phyloP scores from a whole-genome alignment of 1,284 basidiomycete genomes.

The Sanguinoderma infundibulare region DNA sequence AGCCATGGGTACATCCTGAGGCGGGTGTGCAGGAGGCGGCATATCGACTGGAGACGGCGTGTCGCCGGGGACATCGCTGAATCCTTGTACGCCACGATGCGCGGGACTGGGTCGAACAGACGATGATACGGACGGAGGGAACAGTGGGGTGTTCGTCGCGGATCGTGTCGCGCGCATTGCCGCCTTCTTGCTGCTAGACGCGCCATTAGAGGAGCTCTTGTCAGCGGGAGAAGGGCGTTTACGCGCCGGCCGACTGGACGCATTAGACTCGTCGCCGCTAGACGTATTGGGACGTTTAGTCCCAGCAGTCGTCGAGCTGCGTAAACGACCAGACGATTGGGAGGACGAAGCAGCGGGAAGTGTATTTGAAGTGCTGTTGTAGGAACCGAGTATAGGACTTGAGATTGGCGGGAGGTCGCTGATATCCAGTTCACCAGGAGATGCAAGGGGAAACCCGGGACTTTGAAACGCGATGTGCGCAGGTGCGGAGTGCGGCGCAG shows the following conservation, averaged over 20 bases:
- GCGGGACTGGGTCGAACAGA: constrained; percentile 23
- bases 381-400: constrained; percentile 74
- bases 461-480: constrained; percentile 64
- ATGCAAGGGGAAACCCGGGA: constrained; percentile 38
- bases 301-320: constrained; percentile 17
- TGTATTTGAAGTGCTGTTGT: constrained; percentile 36
- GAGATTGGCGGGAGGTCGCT: constrained; percentile 73
- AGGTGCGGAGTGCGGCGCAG: constrained; percentile 55
- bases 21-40: constrained; percentile 73
- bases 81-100: constrained; percentile 45
- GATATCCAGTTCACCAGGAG: constrained; percentile 61
- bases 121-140: constrained; percentile 43
- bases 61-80: constrained; percentile 48
- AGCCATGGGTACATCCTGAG: constrained; percentile 36
- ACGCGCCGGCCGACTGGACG: constrained; percentile 44
- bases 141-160: constrained; percentile 65
- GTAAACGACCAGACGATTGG: constrained; percentile 5
- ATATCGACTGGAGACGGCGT: constrained; percentile 87
- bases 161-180: constrained; percentile 54
- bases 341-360: neutral
- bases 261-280: constrained; percentile 35
- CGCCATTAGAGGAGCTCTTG: constrained; percentile 15
- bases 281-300: constrained; percentile 39
- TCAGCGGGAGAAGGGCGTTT: constrained; percentile 46
- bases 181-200: constrained; percentile 17